Percentiles rank a stretch among this genome's conserved stretches.
Evolutionary conservation across 129 eudicot species (phyloP).

Genomic region (Arctium minus): DNA sequence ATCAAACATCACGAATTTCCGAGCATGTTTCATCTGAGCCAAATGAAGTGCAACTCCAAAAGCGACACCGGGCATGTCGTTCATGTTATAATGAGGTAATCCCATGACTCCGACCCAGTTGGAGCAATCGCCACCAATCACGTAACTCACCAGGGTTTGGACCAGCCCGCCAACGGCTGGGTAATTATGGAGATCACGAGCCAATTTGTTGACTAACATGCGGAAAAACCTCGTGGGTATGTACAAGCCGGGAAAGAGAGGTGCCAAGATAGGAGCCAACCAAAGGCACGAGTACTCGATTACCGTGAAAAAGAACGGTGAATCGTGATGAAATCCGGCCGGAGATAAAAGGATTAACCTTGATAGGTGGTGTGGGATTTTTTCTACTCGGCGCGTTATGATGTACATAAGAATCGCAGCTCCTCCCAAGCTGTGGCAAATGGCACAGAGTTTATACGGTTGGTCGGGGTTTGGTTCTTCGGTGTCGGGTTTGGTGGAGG

Average conservation of each 20-base stretch:
- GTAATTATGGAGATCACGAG: slow-evolving; percentile 82
- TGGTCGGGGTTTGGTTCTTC: slow-evolving; percentile 42
- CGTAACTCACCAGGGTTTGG: slow-evolving; percentile 81
- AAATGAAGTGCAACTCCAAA: slow-evolving; percentile 81
- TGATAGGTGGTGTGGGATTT: slow-evolving; percentile 71
- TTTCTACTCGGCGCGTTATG: slow-evolving; percentile 59
- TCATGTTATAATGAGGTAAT: slow-evolving; percentile 88
- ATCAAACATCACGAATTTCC: slow-evolving; percentile 71
- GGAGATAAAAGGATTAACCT: slow-evolving; percentile 78
- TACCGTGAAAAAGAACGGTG: slow-evolving; percentile 53
- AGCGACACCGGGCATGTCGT: slow-evolving; percentile 93
- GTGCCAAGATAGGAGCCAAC: slow-evolving; percentile 57
- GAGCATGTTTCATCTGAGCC: slow-evolving; percentile 65
- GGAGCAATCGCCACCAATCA: slow-evolving; percentile 88
- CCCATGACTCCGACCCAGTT: slow-evolving; percentile 95
- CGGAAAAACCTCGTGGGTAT: slow-evolving; percentile 91
- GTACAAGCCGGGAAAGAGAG: slow-evolving; percentile 65
- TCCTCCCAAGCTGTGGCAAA: slow-evolving; percentile 92
- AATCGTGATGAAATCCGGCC: slow-evolving; percentile 88
- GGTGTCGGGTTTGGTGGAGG: slow-evolving; percentile 15
- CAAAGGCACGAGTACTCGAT: slow-evolving; percentile 54
- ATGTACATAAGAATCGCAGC: slow-evolving; percentile 83
- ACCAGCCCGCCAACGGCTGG: slow-evolving; percentile 98
- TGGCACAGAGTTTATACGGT: slow-evolving; percentile 74
- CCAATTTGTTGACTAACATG: slow-evolving; percentile 79